Conservation (phyloP, 192 early-diverging fungal species). For the Chytriomyces confervae region DNA sequence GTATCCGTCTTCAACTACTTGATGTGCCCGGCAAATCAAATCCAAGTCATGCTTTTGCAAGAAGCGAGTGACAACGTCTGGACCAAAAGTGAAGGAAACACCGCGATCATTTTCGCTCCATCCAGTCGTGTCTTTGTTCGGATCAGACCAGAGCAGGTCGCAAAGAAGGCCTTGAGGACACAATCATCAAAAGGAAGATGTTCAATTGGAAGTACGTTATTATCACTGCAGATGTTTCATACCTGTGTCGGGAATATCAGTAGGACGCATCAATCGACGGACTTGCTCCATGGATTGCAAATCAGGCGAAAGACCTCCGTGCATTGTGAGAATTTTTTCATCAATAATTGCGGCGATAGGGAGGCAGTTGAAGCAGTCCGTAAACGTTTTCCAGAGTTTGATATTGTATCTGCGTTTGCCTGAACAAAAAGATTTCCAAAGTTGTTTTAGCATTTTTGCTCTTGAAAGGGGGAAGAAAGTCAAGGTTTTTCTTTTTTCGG, state of each 20-base stretch:
- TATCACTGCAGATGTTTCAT: neutral
- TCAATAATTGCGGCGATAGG: constrained; percentile 97
- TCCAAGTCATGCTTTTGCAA: constrained; percentile 97
- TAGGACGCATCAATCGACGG: constrained; percentile 94
- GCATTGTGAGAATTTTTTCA: constrained; percentile 99
- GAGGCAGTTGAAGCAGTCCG: constrained; percentile 98
- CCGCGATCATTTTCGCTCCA: constrained; percentile 98
- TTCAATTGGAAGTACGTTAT: neutral
- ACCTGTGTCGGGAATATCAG: constrained; percentile 97
- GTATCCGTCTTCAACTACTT: constrained; percentile 98
- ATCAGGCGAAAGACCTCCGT: constrained; percentile 96
- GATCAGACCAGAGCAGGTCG: constrained; percentile 97
- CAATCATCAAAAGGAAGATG: constrained; percentile 7
- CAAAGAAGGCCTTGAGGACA: constrained; percentile 76
- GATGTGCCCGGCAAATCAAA: constrained; percentile 96
- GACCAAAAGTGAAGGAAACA: constrained; percentile 94
- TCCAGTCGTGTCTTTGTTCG: constrained; percentile 93
- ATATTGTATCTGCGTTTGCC: constrained; percentile 96
- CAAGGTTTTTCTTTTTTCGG: neutral
- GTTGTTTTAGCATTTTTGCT: neutral
- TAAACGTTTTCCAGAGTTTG: constrained; percentile 99
- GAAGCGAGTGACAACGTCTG: constrained; percentile 91
- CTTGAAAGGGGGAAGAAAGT: neutral
- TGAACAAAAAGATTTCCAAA: constrained; percentile 32
- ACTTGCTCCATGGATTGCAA: constrained; percentile 98